These are phyloP conservation scores for Cyclotella sp. DNA, from an alignment of 108 stramenopile genomes.

Conservation along the genomic window DNA sequence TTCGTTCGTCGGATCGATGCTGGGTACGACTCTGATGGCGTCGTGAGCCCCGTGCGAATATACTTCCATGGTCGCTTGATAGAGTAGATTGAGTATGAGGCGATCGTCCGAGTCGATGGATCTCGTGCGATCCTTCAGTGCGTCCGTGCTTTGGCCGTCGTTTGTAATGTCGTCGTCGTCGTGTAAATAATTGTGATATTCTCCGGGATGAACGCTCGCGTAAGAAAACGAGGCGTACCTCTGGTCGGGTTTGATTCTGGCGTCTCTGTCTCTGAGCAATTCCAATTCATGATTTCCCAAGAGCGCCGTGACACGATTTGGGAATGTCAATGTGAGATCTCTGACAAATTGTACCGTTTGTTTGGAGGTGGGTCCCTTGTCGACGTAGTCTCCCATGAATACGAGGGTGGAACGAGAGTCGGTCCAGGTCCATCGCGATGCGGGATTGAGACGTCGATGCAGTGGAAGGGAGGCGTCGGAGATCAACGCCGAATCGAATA, in stretches of 20 bases:
- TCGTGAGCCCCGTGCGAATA: conserved; percentile 48
- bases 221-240: conserved; percentile 52
- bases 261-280: conserved; percentile 58
- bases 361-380: conserved; percentile 64
- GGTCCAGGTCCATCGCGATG: conserved; percentile 49
- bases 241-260: conserved; percentile 20
- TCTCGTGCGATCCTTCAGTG: neutral
- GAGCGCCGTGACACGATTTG: conserved; percentile 53
- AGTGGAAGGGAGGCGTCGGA: neutral
- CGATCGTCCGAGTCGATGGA: conserved; percentile 53
- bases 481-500: conserved; percentile 3
- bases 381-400: conserved; percentile 75
- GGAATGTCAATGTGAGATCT: conserved; percentile 55
- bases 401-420: conserved; percentile 40
- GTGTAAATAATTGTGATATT: conserved; percentile 58
- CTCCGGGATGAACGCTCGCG: conserved; percentile 64
- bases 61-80: conserved; percentile 62
- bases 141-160: too few relatives aligned
- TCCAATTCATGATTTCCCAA: conserved; percentile 76
- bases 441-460: conserved; percentile 26
- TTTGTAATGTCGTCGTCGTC: too few relatives aligned
- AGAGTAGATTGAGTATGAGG: conserved; percentile 59
- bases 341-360: conserved; percentile 65
- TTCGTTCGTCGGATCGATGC: neutral
- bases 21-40: conserved; percentile 40